phyloP scores from a whole-genome alignment of 1,284 basidiomycete species.

The Cryptococcus deneoformans region DNA sequence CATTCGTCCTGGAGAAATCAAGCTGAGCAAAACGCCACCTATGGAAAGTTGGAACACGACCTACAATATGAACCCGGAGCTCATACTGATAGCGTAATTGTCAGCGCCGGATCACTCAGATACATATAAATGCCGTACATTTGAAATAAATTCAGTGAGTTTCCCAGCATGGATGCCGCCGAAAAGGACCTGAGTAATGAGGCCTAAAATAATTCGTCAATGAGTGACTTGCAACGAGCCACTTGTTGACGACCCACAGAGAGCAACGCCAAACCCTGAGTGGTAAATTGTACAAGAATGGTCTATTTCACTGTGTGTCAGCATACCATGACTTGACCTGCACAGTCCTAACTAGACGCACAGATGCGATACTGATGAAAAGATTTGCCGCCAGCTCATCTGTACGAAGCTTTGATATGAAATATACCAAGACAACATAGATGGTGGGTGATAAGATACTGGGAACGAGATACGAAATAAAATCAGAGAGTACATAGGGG shows the following conservation, averaged over 20 bases:
- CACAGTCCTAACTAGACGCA: constrained; percentile 5
- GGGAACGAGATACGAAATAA: constrained; percentile 44
- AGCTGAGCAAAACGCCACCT: background rate
- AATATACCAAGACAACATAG: constrained; percentile 47
- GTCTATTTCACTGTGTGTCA: constrained; percentile 19
- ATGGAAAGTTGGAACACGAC: background rate
- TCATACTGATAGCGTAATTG: constrained; percentile 18
- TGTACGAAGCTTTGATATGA: constrained; percentile 46
- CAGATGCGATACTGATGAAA: constrained; percentile 49
- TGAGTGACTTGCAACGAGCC: background rate
- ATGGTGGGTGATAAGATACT: constrained; percentile 41
- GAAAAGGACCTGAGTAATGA: constrained; percentile 48
- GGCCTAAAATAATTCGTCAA: constrained; percentile 13
- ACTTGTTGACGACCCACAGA: constrained; percentile 19
- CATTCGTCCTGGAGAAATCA: constrained; percentile 29
- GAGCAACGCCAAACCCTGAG: constrained; percentile 50
- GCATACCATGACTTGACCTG: background rate
- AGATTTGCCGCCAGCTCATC: constrained; percentile 49
- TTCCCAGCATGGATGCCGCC: constrained; percentile 45
- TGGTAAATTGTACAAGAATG: constrained; percentile 49
- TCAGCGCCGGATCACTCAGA: background rate
- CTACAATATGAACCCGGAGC: constrained; percentile 41
- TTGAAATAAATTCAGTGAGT: constrained; percentile 40
- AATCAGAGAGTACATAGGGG: constrained; percentile 49
- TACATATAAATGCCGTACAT: constrained; percentile 15